These are phyloP conservation scores for Botrytis tulipae DNA, from an alignment of 2,329 filamentous ascomycete genomes.

Conservation along the genomic window DNA sequence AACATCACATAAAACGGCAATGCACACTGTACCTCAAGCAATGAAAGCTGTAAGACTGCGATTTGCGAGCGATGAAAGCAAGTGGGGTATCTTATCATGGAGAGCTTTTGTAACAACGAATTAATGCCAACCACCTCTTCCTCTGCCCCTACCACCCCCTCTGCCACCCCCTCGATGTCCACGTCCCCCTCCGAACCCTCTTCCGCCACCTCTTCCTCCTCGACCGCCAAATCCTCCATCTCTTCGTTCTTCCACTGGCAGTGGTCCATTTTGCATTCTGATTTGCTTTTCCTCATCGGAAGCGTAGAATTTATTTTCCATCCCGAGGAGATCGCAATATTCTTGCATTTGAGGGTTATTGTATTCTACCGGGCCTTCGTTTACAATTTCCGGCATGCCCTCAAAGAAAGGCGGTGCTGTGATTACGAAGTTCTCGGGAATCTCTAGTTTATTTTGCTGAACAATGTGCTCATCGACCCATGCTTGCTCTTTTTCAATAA, in stretches of 20 bases:
- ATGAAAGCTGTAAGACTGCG: not conserved
- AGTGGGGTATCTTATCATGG: constrained; percentile 29
- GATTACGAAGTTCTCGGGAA: constrained; percentile 75
- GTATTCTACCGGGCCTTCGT: constrained; percentile 72
- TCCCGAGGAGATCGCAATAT: constrained; percentile 76
- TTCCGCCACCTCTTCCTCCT: constrained; percentile 37
- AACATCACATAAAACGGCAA: not conserved
- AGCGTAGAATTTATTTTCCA: constrained; percentile 73
- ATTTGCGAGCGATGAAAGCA: not conserved
- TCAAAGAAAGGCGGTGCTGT: constrained; percentile 72
- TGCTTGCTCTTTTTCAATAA: constrained; percentile 66
- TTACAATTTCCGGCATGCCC: constrained; percentile 54
- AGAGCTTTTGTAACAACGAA: not conserved
- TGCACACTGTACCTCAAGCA: not conserved
- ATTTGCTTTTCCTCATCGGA: constrained; percentile 66
- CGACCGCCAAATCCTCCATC: constrained; percentile 34
- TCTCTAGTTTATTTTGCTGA: constrained; percentile 54
- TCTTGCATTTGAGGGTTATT: constrained; percentile 80
- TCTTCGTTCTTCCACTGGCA: constrained; percentile 41
- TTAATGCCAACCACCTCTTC: constrained; percentile 19
- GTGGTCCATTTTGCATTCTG: constrained; percentile 58
- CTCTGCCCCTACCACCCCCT: constrained; percentile 15
- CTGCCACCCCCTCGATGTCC: constrained; percentile 36
- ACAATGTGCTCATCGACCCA: constrained; percentile 83
- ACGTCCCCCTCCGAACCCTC: constrained; percentile 37